Conservation (phyloP, 164 flowering plant species). For the Chimonanthus praecox region DNA sequence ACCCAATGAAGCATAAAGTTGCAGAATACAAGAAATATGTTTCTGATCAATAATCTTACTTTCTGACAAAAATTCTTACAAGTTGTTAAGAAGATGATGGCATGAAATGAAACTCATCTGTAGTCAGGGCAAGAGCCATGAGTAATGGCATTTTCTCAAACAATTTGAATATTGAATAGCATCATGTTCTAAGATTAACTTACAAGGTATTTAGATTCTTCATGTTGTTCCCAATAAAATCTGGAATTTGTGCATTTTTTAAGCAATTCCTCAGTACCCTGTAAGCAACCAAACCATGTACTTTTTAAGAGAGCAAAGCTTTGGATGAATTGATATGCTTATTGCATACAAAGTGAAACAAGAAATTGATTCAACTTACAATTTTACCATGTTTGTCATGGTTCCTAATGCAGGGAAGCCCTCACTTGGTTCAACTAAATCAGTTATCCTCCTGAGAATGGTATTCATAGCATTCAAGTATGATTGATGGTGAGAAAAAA, state of each 20-base stretch:
- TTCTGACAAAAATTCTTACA: too few species aligned
- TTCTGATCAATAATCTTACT: too few species aligned
- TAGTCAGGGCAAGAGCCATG: too few species aligned
- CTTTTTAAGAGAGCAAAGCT: neutral
- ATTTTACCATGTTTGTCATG: conserved; percentile 23
- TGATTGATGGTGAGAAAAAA: neutral
- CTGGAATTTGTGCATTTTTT: conserved; percentile 21
- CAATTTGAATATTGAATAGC: neutral
- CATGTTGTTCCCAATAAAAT: conserved; percentile 29
- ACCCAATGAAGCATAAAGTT: too few species aligned
- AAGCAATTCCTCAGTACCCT: conserved; percentile 71
- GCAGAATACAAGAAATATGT: too few species aligned
- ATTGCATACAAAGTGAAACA: neutral
- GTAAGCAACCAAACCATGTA: conserved; percentile 1
- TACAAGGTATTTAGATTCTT: conserved; percentile 35
- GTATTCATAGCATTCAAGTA: neutral
- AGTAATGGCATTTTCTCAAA: neutral
- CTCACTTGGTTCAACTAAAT: conserved; percentile 43
- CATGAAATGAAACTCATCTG: too few species aligned
- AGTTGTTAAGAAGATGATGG: too few species aligned
- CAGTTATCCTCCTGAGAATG: conserved; percentile 70
- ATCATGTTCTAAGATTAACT: conserved; percentile 17
- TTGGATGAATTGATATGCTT: neutral
- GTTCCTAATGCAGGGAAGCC: conserved; percentile 47
- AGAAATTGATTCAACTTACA: conserved; percentile 46